Evolutionary conservation across 2,329 filamentous ascomycete species (phyloP).

Genomic region (Pseudogymnoascus sp.): DNA sequence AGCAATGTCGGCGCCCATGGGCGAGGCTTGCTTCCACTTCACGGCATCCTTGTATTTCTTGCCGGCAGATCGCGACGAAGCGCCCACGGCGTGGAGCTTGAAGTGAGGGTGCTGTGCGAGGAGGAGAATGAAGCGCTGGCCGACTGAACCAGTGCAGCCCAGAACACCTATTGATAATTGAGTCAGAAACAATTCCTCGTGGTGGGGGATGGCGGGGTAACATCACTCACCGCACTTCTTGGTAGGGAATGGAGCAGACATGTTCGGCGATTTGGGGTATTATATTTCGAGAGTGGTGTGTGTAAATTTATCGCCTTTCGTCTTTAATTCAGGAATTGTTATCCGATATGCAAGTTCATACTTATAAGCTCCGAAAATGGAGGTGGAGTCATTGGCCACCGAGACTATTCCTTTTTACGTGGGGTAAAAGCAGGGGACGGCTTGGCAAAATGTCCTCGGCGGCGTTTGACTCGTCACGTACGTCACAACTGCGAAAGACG

Average conservation of each 20-base stretch:
- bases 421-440: conserved; percentile 7
- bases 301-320: conserved; percentile 3
- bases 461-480: conserved; percentile 5
- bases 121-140: conserved; percentile 90
- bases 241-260: conserved; percentile 40
- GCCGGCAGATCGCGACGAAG: conserved; percentile 80
- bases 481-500: neutral
- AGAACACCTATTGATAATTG: conserved; percentile 55
- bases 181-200: neutral
- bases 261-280: neutral
- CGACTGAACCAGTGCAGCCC: conserved; percentile 88
- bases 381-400: conserved; percentile 12
- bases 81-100: conserved; percentile 80
- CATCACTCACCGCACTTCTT: conserved; percentile 46
- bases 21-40: conserved; percentile 84
- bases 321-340: conserved; percentile 4
- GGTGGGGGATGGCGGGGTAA: neutral
- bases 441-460: conserved; percentile 3
- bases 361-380: conserved; percentile 12
- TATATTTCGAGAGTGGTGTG: neutral
- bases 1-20: conserved; percentile 70
- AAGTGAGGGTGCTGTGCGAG: conserved; percentile 84
- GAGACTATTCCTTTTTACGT: conserved; percentile 10
- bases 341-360: conserved; percentile 6
- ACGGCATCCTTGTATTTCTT: conserved; percentile 95